Conservation (phyloP, 2,329 filamentous ascomycete species). For the Epicoccum sorghinum region DNA sequence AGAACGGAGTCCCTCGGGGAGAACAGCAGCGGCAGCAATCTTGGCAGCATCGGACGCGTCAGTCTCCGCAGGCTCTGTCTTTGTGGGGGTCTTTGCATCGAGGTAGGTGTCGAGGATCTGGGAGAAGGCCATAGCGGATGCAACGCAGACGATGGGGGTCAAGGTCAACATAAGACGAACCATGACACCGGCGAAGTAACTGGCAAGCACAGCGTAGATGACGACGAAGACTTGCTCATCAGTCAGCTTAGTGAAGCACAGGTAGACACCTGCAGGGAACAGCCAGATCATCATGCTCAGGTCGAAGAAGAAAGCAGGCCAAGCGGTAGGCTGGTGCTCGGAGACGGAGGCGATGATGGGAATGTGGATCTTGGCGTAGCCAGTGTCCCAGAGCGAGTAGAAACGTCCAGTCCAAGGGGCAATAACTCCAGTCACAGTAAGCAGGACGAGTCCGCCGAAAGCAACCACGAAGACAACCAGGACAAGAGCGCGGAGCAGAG, state of each 20-base stretch:
- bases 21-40: slow-evolving; percentile 57
- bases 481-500: slow-evolving; percentile 78
- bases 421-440: slow-evolving; percentile 87
- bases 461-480: slow-evolving; percentile 75
- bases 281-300: slow-evolving; percentile 98
- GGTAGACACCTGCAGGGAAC: slow-evolving; percentile 96
- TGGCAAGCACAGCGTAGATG: slow-evolving; percentile 94
- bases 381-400: slow-evolving; percentile 98
- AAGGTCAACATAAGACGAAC: slow-evolving; percentile 97
- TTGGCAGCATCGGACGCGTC: slow-evolving; percentile 39
- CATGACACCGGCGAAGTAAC: slow-evolving; percentile 99
- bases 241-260: slow-evolving; percentile 91
- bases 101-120: slow-evolving; percentile 89
- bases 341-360: slow-evolving; percentile 99
- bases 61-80: slow-evolving; percentile 56
- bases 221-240: slow-evolving; percentile 99
- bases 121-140: slow-evolving; percentile 86
- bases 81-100: slow-evolving; percentile 64
- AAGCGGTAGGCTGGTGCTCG: slow-evolving; percentile 97
- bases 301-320: slow-evolving; percentile 99
- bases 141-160: slow-evolving; percentile 94
- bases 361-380: slow-evolving; percentile 98
- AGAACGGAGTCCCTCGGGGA: slow-evolving; percentile 68
- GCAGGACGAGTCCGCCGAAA: slow-evolving; percentile 75
- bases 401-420: slow-evolving; percentile 98